Evolutionary conservation across 1,284 basidiomycete species (phyloP).

Genomic region (Marasmius sp.): DNA sequence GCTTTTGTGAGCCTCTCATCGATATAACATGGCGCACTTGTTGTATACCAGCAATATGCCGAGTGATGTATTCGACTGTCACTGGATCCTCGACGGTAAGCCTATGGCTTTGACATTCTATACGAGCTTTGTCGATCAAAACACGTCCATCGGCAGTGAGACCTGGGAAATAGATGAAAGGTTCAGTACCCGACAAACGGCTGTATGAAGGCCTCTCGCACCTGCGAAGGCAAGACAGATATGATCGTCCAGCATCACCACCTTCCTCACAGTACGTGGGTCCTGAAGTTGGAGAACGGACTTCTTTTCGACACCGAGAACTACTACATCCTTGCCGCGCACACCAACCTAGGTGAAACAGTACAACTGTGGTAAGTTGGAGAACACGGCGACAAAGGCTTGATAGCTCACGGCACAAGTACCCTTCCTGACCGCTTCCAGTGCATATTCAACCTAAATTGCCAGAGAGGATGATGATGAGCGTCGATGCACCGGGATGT

Average conservation of each 20-base stretch:
- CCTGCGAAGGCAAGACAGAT: conserved; percentile 97
- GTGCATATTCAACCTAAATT: conserved; percentile 92
- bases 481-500: conserved; percentile 13
- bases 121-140: conserved; percentile 95
- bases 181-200: conserved; percentile 2
- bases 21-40: conserved; percentile 58
- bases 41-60: conserved; percentile 97
- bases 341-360: conserved; percentile 78
- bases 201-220: conserved; percentile 35
- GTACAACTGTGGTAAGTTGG: conserved; percentile 1
- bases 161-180: conserved; percentile 48
- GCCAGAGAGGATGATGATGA: conserved; percentile 10
- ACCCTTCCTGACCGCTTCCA: conserved; percentile 95
- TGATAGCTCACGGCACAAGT: conserved; percentile 84
- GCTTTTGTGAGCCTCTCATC: background rate
- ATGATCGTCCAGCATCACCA: conserved; percentile 98
- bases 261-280: conserved; percentile 95
- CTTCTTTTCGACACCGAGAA: conserved; percentile 99
- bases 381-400: background rate
- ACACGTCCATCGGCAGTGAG: conserved; percentile 97
- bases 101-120: conserved; percentile 97
- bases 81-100: conserved; percentile 98
- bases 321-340: conserved; percentile 91
- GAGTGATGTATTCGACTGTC: conserved; percentile 97
- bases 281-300: conserved; percentile 97